phyloP scores from a whole-genome alignment of 1,139 yeast genomes.

The Taphrina pruni region DNA sequence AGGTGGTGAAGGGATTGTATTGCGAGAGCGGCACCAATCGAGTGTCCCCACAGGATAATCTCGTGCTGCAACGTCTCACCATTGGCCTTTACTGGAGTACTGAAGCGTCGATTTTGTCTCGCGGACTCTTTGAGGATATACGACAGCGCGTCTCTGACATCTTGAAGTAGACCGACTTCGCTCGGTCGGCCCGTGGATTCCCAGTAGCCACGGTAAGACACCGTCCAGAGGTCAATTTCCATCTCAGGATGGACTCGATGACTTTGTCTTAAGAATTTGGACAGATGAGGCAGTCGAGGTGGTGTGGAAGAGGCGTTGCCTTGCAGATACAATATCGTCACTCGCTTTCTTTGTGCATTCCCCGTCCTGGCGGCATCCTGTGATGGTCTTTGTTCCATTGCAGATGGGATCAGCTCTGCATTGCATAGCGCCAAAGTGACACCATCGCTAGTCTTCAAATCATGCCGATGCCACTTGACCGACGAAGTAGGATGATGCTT shows the following conservation, averaged over 20 bases:
- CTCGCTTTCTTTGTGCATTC: neutral
- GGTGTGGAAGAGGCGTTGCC: constrained; percentile 38
- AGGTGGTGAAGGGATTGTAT: constrained; percentile 5
- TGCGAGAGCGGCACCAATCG: constrained; percentile 36
- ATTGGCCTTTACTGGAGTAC: neutral
- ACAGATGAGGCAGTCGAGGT: constrained; percentile 31
- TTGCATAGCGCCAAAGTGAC: constrained; percentile 11
- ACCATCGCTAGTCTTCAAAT: constrained; percentile 11
- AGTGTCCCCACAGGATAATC: constrained; percentile 38
- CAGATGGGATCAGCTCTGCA: neutral
- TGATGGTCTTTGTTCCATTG: neutral
- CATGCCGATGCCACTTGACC: constrained; percentile 9
- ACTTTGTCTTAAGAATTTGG: neutral
- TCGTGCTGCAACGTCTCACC: neutral
- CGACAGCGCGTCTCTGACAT: constrained; percentile 14
- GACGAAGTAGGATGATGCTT: neutral
- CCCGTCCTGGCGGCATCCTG: neutral
- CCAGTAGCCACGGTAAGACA: constrained; percentile 40
- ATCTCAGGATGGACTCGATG: neutral
- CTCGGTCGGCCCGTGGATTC: constrained; percentile 26
- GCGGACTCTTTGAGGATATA: neutral
- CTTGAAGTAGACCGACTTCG: constrained; percentile 25
- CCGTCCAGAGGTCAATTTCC: constrained; percentile 19
- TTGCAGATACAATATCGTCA: constrained; percentile 25
- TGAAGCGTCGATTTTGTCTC: neutral